phyloP scores from a whole-genome alignment of 306 rosid genomes.

The Ziziphus jujuba region DNA sequence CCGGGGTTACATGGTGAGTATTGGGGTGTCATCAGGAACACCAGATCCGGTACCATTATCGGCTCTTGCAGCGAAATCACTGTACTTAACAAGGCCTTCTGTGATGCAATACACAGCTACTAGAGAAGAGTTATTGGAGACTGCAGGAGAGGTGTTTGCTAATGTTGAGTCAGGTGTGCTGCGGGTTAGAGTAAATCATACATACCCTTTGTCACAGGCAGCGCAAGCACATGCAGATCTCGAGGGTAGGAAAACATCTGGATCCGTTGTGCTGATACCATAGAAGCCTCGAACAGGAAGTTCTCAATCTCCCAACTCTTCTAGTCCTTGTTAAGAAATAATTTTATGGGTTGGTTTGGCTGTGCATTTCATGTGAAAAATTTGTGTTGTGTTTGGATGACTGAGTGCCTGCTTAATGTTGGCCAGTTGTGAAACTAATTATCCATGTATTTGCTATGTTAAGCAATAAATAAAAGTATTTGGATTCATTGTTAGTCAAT shows the following conservation, averaged over 20 bases:
- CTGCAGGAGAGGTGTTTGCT: constrained; percentile 77
- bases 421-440: too few species aligned
- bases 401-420: too few species aligned
- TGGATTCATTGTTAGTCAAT: too few species aligned
- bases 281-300: constrained; percentile 16
- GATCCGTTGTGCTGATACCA: constrained; percentile 80
- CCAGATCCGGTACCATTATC: constrained; percentile 90
- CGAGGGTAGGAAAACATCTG: constrained; percentile 75
- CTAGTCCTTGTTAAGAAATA: not conserved
- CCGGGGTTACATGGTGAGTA: constrained; percentile 75
- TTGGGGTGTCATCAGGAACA: constrained; percentile 84
- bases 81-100: constrained; percentile 80
- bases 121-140: constrained; percentile 64
- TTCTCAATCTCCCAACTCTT: not conserved
- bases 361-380: too few species aligned
- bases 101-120: constrained; percentile 53
- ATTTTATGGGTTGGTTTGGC: not conserved
- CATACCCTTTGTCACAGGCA: constrained; percentile 73
- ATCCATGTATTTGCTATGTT: too few species aligned
- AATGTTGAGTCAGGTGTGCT: constrained; percentile 53
- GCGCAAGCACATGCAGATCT: constrained; percentile 80
- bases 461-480: too few species aligned
- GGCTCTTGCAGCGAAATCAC: constrained; percentile 57
- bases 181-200: constrained; percentile 76
- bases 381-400: too few species aligned